A percentile compares a stretch with the other conserved stretches of the same genome.
phyloP scores from a whole-genome alignment of 352 stramenopile species.

The Phytophthora sansomeana region DNA sequence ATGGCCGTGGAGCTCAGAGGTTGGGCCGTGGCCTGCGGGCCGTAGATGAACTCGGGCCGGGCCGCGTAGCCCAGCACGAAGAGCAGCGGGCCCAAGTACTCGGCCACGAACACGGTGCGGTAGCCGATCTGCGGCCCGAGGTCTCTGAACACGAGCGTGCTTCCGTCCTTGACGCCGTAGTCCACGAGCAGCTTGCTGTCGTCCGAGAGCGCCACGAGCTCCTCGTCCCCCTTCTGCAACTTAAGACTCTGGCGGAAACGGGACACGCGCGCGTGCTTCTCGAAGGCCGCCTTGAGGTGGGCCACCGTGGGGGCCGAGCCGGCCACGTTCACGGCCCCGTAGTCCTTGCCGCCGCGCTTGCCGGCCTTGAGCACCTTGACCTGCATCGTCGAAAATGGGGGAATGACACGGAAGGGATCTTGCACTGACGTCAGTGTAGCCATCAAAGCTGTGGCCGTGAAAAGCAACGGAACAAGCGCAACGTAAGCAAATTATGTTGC shows the following conservation, averaged over 20 bases:
- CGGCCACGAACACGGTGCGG: constrained; percentile 87
- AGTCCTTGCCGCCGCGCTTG: constrained; percentile 66
- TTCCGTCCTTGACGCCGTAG: constrained; percentile 61
- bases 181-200: constrained; percentile 63
- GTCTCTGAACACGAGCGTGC: constrained; percentile 80
- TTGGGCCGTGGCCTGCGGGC: constrained; percentile 43
- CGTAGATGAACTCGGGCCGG: constrained; percentile 81
- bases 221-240: constrained; percentile 37
- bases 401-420: constrained; percentile 25
- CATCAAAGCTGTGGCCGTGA: too few species aligned
- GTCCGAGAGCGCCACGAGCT: constrained; percentile 58
- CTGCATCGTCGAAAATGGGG: constrained; percentile 47
- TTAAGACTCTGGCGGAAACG: constrained; percentile 75
- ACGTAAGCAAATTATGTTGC: too few species aligned
- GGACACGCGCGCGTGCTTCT: constrained; percentile 55
- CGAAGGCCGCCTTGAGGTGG: constrained; percentile 68
- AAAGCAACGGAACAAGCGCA: too few species aligned
- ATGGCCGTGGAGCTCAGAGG: constrained; percentile 54
- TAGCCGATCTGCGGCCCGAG: constrained; percentile 90
- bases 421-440: constrained; percentile 8
- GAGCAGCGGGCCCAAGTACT: constrained; percentile 88
- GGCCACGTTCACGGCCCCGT: constrained; percentile 47
- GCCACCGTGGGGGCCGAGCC: constrained; percentile 49
- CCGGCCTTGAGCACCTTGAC: constrained; percentile 69
- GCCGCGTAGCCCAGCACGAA: constrained; percentile 85